A percentile compares a stretch with the other conserved stretches of the same genome.
These are phyloP conservation scores for Lyophyllum semitale DNA, from an alignment of 768 basidiomycete genomes.

Conservation along the genomic window DNA sequence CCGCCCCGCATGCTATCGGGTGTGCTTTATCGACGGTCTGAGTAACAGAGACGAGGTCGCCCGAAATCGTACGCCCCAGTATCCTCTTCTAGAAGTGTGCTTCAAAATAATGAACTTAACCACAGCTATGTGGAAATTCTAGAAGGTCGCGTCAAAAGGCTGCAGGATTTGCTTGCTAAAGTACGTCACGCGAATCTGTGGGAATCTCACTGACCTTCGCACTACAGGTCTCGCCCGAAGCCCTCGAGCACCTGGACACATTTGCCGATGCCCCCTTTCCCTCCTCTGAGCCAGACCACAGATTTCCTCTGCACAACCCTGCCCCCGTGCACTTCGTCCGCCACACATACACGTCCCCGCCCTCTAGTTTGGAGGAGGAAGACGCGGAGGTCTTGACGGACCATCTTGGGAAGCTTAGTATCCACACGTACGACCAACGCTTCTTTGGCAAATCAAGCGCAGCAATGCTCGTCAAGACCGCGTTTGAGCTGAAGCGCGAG, in stretches of 20 bases:
- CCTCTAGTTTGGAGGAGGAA: slow-evolving; percentile 32
- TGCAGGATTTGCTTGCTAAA: slow-evolving; percentile 53
- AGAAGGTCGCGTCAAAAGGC: slow-evolving; percentile 58
- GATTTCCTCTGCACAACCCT: slow-evolving; percentile 1
- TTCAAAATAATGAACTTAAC: not conserved
- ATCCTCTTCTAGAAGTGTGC: not conserved
- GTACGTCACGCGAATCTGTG: slow-evolving; percentile 22
- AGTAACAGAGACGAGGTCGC: slow-evolving; percentile 63
- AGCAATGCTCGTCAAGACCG: slow-evolving; percentile 50
- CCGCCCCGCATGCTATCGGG: too few relatives aligned
- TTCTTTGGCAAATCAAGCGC: slow-evolving; percentile 61
- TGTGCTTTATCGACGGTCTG: too few relatives aligned
- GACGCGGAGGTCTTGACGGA: slow-evolving; percentile 32
- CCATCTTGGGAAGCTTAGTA: slow-evolving; percentile 32
- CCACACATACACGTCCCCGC: not conserved
- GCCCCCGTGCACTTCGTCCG: slow-evolving; percentile 4
- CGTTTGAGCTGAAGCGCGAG: slow-evolving; percentile 59
- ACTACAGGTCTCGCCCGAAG: slow-evolving; percentile 54
- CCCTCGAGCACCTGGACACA: slow-evolving; percentile 13
- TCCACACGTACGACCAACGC: too few relatives aligned
- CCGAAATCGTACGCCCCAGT: slow-evolving; percentile 58
- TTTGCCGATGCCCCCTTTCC: not conserved
- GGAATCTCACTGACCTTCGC: not conserved
- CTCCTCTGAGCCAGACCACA: not conserved
- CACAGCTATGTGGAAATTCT: slow-evolving; percentile 57